Evolutionary conservation across 768 basidiomycete species (phyloP), one percentile per base, ranked within the genome.

Genomic region (Erythrobasidium yunnanense): DNA sequence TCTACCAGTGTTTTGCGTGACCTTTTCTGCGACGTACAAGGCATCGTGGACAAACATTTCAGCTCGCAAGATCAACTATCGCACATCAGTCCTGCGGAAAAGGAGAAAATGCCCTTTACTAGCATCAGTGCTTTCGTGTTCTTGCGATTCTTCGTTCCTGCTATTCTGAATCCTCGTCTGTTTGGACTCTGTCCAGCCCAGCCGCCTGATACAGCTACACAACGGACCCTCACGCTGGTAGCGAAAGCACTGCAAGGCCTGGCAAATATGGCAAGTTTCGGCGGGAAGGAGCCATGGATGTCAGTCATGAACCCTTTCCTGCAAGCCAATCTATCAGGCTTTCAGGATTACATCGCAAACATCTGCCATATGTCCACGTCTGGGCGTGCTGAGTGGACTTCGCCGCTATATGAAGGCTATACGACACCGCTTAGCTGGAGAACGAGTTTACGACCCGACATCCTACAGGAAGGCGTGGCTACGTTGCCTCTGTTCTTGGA

Each of bases 231-330:
- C 54, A 91, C 86, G 0, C 74, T 88, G 70, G 84, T 92, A 57
- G 89, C 88, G 5, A 90, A 89, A 76, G 87, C 86, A n/a, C 81
- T 92, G 20, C 88, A 90, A 76, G 90, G 86, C 70, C 78, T 91
- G 42, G 90, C 90, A 4, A 92, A 92, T 75, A 78, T 91, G 60
- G 55, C 67, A 32, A 33, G 27, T 2, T 74, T 74, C 66, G 71
- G 72, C 1, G 68, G 67, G 38, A 88, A 85, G 75, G 88, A 90
- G 75, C 81, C 85, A n/a, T 86, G 84, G 71, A 88, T 88, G 87
- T 80, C 82, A 33, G 83, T 85, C 2, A 80, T 90, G 67, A 85
- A 85, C 75, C 81, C 82, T 66, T 90, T 90, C 74, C 77, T 90
- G 7, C 78, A 79, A 45, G 81, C 83, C 35, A 86, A 82, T 70